Evolutionary conservation across 495 filamentous ascomycete species (phyloP), one percentile per base, ranked within the genome.

Genomic region (Tuber melanosporum): DNA sequence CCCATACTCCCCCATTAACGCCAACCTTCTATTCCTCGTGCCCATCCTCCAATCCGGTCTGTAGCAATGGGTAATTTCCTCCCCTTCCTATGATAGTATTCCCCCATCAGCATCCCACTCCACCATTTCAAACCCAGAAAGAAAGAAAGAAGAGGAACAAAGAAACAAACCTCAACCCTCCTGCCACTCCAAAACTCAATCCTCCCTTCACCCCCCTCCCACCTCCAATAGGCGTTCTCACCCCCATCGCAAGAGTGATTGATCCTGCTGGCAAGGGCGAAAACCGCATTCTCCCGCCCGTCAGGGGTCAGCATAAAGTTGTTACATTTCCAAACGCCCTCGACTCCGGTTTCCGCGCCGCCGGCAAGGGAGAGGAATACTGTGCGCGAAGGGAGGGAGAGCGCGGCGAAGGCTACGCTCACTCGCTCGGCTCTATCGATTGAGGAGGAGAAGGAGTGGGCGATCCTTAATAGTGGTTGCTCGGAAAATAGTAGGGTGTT

Each of bases 1-100:
- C 19, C 80, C 81, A n/a, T 82, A 82, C 20, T 80, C 81, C 66
- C 77, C 75, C 75, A 72, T 57, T 71, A 82, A 39, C 10, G 81
- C 81, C 66, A 77, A 75, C 43, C 80, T 72, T 22, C 81, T 69
- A 70, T 82, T 80, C 62, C 69, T 74, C n/a, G 81, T 82, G 12
- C 81, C 81, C 80, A 82, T 82, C 71, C 81, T 75, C 81, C 81
- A 82, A 74, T 82, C 81, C 14, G 81, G 81, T 36, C 80, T 79
- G 42, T 82, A 82, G 62, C 81, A 82, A 69, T 82, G 81, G 15
- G 81, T 82, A 15, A 82, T 75, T 49, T 82, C 81, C 66, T 82
- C 81, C 26, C 81, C 81, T 39, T 46, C 74, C 81, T 82, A 71
- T 42, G 36, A 32, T 71, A 62, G n/a, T 3, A 26, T 8, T 39